Evolutionary conservation across 345 rosid species (phyloP).

Genomic region (Salix viminalis): DNA sequence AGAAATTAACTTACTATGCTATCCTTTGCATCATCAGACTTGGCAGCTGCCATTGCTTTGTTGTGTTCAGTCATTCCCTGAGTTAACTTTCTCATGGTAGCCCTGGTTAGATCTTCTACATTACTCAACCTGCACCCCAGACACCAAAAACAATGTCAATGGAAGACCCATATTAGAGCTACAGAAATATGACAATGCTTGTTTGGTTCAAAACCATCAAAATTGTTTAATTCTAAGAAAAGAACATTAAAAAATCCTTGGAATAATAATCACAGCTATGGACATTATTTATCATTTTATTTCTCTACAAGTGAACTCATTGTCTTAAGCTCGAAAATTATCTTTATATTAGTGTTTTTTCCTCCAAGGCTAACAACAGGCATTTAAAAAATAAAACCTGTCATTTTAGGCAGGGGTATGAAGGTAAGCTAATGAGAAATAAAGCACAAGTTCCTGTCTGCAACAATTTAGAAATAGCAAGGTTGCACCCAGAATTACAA

Average conservation of each 20-base stretch:
- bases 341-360: background rate
- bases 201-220: background rate
- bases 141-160: background rate
- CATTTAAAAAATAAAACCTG: background rate
- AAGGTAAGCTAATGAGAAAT: background rate
- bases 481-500: background rate
- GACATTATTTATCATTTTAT: background rate
- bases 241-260: background rate
- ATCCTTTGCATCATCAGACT: conserved; percentile 86
- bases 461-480: background rate
- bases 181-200: background rate
- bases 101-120: conserved; percentile 88
- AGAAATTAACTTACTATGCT: conserved; percentile 52
- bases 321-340: background rate
- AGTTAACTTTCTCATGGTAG: conserved; percentile 85
- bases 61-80: conserved; percentile 89
- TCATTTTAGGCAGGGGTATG: background rate
- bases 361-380: background rate
- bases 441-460: background rate
- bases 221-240: background rate
- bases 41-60: conserved; percentile 96
- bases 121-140: conserved; percentile 53
- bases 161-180: background rate
- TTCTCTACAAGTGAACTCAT: background rate
- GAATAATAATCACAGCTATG: background rate